Evolutionary conservation across 2,329 filamentous ascomycete species (phyloP).

Genomic region (Pseudocercospora fijiensis): DNA sequence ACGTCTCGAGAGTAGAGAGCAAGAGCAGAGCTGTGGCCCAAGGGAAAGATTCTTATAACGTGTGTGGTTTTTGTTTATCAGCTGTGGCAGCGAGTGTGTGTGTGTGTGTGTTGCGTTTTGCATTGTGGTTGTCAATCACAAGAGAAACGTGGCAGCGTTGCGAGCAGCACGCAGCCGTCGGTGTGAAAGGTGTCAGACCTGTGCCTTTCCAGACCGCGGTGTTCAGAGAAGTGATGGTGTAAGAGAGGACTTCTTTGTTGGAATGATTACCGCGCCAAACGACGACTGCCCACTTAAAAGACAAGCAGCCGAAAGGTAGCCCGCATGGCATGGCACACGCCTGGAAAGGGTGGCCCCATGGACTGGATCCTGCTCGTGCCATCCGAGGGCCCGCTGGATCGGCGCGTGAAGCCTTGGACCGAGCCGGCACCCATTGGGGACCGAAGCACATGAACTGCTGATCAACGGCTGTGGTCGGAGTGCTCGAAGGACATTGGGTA

Average conservation of each 20-base stretch:
- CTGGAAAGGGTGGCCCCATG: conserved; percentile 17
- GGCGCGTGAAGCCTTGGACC: conserved; percentile 29
- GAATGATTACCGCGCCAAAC: conserved; percentile 24
- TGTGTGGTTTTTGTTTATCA: too few species aligned
- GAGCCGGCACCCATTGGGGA: conserved; percentile 19
- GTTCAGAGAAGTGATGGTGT: conserved; percentile 15
- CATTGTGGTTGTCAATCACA: conserved; percentile 21
- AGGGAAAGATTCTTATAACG: conserved; percentile 24
- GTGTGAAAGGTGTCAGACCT: conserved; percentile 20
- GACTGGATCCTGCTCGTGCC: conserved; percentile 23
- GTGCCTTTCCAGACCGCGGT: conserved; percentile 18
- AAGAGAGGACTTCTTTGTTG: conserved; percentile 8
- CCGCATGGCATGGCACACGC: conserved; percentile 17
- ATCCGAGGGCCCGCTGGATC: conserved; percentile 28
- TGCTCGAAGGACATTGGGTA: conserved; percentile 15
- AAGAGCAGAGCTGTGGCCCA: conserved; percentile 21
- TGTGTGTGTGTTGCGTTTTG: conserved; percentile 24
- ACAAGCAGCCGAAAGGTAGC: conserved; percentile 10
- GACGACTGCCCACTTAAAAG: conserved; percentile 16
- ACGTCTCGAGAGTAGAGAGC: conserved; percentile 25
- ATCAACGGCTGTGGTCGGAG: not conserved
- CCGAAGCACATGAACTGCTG: conserved; percentile 19
- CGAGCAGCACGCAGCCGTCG: conserved; percentile 27
- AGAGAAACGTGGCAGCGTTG: conserved; percentile 26
- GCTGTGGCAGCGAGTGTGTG: conserved; percentile 12